A percentile compares a stretch with the other conserved stretches of the same genome.
Conservation (phyloP, 257 asterid genomes). For the Jaltomata sinuosa region DNA sequence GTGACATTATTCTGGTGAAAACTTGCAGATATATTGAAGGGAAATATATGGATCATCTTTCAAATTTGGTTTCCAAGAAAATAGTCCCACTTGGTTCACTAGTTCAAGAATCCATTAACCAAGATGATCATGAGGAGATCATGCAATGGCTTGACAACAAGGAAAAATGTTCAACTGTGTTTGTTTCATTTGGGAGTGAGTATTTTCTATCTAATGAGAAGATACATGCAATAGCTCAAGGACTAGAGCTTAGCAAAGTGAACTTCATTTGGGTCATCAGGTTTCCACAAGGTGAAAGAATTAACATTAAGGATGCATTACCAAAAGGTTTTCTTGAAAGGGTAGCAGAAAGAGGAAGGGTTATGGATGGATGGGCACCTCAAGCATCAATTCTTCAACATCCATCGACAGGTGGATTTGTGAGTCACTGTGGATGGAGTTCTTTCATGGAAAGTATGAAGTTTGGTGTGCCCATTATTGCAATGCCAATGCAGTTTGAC, state of each 20-base stretch:
- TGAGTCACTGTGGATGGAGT: neutral
- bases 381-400: neutral
- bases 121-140: neutral
- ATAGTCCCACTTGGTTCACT: neutral
- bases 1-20: no score
- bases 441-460: neutral
- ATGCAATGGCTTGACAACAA: neutral
- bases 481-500: neutral
- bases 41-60: no score
- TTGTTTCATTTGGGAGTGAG: neutral
- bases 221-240: neutral
- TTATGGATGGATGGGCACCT: neutral
- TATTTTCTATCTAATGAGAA: neutral
- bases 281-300: neutral
- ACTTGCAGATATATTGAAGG: no score
- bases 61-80: no score
- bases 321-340: neutral
- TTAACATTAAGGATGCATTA: neutral
- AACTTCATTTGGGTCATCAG: neutral
- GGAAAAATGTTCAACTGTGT: neutral
- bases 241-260: neutral
- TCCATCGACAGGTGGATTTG: neutral
- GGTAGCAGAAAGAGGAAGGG: neutral
- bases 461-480: neutral
- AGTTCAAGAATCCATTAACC: constrained; percentile 4